These are phyloP conservation scores for Neurospora sp. DNA, from an alignment of 495 filamentous ascomycete species.

Conservation along the genomic window DNA sequence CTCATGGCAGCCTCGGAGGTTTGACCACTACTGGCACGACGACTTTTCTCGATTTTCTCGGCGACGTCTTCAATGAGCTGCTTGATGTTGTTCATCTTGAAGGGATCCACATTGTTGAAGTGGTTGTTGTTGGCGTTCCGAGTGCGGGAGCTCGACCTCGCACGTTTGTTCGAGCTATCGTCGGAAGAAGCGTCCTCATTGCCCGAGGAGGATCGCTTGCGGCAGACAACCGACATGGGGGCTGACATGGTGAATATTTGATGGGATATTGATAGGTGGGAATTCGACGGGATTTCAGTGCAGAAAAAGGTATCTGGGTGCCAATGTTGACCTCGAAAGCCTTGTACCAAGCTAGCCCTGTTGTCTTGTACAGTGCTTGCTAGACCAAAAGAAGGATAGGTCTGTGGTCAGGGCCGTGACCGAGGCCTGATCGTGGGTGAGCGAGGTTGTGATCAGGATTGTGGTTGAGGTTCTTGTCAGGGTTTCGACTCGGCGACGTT, in stretches of 20 bases:
- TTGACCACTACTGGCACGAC: background rate
- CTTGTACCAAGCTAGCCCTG: background rate
- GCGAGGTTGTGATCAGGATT: slow-evolving; percentile 75
- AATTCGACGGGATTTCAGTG: background rate
- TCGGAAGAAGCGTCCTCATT: background rate
- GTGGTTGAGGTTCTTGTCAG: slow-evolving; percentile 43
- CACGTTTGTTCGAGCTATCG: background rate
- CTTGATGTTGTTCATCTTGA: background rate
- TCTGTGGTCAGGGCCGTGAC: slow-evolving; percentile 27
- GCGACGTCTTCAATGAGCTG: background rate
- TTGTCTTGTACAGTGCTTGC: background rate
- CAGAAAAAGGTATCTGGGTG: background rate
- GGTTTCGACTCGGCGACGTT: slow-evolving; percentile 17
- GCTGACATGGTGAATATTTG: background rate
- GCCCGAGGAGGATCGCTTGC: background rate
- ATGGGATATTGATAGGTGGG: background rate
- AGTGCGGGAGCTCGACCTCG: background rate
- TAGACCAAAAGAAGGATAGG: background rate
- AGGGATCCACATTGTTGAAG: background rate
- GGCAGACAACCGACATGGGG: background rate
- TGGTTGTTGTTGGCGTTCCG: background rate
- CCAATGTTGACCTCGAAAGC: background rate
- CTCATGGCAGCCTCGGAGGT: background rate
- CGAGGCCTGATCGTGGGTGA: slow-evolving; percentile 72
- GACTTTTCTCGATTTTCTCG: background rate